A percentile compares a stretch with the other conserved stretches of the same genome.
Evolutionary conservation across 2,329 filamentous ascomycete species (phyloP).

Genomic region (Ambrosiella beaveri): DNA sequence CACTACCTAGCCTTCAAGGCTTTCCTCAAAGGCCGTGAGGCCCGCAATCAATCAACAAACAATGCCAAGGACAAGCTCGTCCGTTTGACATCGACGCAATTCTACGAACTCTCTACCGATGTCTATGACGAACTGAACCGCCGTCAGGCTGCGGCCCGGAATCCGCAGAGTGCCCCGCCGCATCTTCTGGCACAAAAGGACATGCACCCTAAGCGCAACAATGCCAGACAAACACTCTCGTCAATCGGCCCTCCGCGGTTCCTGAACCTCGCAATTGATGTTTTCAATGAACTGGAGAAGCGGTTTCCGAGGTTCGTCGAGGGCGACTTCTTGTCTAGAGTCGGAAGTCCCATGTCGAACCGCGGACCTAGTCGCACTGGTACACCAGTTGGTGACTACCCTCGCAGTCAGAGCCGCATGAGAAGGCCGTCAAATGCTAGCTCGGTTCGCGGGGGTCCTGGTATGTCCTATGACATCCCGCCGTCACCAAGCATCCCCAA

Average conservation of each 20-base stretch:
- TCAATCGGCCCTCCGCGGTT: slow-evolving; percentile 78
- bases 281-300: slow-evolving; percentile 86
- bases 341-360: slow-evolving; percentile 50
- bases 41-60: slow-evolving; percentile 53
- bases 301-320: slow-evolving; percentile 67
- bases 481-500: slow-evolving; percentile 37
- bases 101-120: slow-evolving; percentile 93
- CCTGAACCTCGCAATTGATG: slow-evolving; percentile 81
- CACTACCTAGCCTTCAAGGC: slow-evolving; percentile 68
- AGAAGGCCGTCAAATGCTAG: slow-evolving; percentile 44
- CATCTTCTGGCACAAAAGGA: slow-evolving; percentile 70
- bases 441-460: slow-evolving; percentile 31
- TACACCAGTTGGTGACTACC: slow-evolving; percentile 41
- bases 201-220: slow-evolving; percentile 94
- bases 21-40: slow-evolving; percentile 63
- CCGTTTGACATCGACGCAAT: slow-evolving; percentile 76
- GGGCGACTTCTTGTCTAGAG: slow-evolving; percentile 48
- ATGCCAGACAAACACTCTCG: slow-evolving; percentile 87
- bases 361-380: slow-evolving; percentile 44
- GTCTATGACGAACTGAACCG: slow-evolving; percentile 90
- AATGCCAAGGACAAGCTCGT: slow-evolving; percentile 89
- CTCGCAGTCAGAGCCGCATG: slow-evolving; percentile 34
- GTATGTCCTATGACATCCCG: slow-evolving; percentile 31
- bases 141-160: slow-evolving; percentile 52
- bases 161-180: slow-evolving; percentile 40